Conservation (phyloP, 2,329 filamentous ascomycete species). For the Colletotrichum eleusines region DNA sequence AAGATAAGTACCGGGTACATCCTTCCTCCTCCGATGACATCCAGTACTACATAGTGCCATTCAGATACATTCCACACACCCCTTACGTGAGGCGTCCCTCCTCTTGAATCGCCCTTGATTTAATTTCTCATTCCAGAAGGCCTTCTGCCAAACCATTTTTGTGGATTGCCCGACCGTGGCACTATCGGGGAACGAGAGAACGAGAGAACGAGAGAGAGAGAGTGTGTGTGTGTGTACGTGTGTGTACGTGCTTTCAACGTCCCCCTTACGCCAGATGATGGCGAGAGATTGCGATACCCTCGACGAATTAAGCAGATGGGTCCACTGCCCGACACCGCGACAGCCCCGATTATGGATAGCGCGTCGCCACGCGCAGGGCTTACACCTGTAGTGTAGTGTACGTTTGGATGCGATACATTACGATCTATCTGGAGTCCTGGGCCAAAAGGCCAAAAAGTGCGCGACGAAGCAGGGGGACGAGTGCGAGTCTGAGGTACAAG, state of each 20-base stretch:
- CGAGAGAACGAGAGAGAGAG: no score
- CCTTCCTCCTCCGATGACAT: background rate
- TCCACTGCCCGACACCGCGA: conserved; percentile 8
- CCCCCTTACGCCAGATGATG: conserved; percentile 26
- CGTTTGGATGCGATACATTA: conserved; percentile 23
- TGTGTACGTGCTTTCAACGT: no score
- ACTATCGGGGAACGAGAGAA: no score
- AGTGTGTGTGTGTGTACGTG: no score
- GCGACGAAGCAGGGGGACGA: conserved; percentile 20
- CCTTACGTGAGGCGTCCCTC: background rate
- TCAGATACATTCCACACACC: background rate
- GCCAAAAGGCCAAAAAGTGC: background rate
- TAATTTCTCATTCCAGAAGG: background rate
- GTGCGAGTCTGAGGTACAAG: background rate
- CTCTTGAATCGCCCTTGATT: background rate
- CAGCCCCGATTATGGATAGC: conserved; percentile 10
- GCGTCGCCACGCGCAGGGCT: background rate
- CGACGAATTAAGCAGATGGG: conserved; percentile 21
- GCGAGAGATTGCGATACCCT: conserved; percentile 36
- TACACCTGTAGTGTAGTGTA: background rate
- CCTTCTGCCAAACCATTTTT: background rate
- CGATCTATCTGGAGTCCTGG: background rate
- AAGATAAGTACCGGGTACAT: conserved; percentile 25
- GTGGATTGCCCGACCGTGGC: background rate
- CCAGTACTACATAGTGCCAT: no score